Evolutionary conservation across 2,329 filamentous ascomycete species (phyloP).

Genomic region (Ophiocordyceps camponoti-rufipedis): DNA sequence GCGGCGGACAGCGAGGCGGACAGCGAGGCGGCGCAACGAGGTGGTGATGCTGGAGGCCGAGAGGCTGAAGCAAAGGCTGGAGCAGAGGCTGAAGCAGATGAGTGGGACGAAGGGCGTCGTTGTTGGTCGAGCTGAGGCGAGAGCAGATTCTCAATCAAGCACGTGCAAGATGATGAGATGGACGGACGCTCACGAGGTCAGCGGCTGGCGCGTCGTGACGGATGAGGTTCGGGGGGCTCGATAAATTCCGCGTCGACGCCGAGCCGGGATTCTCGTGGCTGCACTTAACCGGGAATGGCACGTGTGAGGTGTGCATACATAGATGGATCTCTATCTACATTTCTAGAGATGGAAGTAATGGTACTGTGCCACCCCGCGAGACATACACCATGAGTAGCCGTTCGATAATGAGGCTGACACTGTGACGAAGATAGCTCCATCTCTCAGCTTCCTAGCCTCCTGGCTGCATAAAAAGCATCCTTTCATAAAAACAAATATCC

Average conservation of each 20-base stretch:
- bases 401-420: not conserved
- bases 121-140: not conserved
- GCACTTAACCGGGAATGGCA: not conserved
- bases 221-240: not conserved
- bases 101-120: not conserved
- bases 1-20: constrained; percentile 6
- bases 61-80: not conserved
- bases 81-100: not conserved
- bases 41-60: not conserved
- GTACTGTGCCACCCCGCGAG: not conserved
- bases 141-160: not conserved
- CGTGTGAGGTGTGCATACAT: not conserved
- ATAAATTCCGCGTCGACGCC: not conserved
- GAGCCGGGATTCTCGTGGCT: not conserved
- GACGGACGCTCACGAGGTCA: not conserved
- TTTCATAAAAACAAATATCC: not conserved
- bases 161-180: not conserved
- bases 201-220: not conserved
- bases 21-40: not conserved
- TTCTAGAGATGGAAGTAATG: not conserved
- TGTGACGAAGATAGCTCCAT: not conserved
- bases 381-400: too few species aligned
- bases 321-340: not conserved
- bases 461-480: not conserved
- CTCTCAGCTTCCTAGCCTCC: too few species aligned